phyloP scores from a whole-genome alignment of 2,329 filamentous ascomycete genomes.

The Exophiala oligosperma region DNA sequence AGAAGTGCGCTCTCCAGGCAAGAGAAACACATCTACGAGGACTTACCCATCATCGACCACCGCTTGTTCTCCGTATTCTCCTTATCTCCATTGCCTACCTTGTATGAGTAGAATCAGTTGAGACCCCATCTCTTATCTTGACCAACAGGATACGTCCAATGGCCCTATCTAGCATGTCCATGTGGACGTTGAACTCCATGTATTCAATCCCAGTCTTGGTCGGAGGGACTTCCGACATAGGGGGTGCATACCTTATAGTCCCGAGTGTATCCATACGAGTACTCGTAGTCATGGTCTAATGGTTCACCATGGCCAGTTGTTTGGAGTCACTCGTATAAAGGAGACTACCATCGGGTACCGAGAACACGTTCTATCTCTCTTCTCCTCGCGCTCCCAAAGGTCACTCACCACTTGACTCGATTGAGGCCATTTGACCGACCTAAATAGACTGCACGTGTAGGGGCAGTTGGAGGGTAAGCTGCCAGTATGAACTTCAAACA shows the following conservation, averaged over 20 bases:
- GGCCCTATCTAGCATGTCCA: not conserved
- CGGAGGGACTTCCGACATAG: not conserved
- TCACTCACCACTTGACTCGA: too few relatives aligned
- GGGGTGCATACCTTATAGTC: too few relatives aligned
- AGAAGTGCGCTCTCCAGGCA: not conserved
- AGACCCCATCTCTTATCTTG: not conserved
- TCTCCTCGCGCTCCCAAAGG: too few relatives aligned
- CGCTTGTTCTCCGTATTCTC: not conserved
- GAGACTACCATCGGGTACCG: too few relatives aligned
- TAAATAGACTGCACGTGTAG: too few relatives aligned
- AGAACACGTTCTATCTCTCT: too few relatives aligned
- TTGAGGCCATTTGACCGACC: too few relatives aligned
- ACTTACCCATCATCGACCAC: not conserved
- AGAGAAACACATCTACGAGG: not conserved
- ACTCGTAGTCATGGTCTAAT: too few relatives aligned
- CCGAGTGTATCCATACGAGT: too few relatives aligned
- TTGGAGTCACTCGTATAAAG: too few relatives aligned
- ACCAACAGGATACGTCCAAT: not conserved
- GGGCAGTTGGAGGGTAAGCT: not conserved
- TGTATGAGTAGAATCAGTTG: not conserved
- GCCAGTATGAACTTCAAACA: constrained; percentile 1
- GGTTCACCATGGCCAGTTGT: too few relatives aligned
- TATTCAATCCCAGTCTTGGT: not conserved
- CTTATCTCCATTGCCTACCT: not conserved
- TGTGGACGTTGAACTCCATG: not conserved